Base-by-base conservation (phyloP, 305 asterid species). In the Caryopteris hybrid region DNA sequence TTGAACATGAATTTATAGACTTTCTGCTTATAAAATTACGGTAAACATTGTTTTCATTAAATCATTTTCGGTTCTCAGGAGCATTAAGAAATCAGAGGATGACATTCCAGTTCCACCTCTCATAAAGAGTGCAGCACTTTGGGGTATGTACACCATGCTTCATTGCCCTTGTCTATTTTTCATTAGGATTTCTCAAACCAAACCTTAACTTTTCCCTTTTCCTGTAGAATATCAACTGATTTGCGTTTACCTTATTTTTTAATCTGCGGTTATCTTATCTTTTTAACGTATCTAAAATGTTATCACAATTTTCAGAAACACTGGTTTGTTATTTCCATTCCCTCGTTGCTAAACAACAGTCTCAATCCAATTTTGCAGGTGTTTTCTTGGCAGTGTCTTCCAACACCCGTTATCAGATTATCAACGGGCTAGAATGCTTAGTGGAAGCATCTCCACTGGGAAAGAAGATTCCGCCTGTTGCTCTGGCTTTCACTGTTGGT, bases 71-170 rank as follows among this genome's bases (percentile, higher is more conserved):
- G 22, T 21, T 59, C 62, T 77, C 92, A 92, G 98, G 94, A 88
- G 81, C 82, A 72, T 88, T 23, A 79, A 78, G 62, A 88, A 79
- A 81, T 90, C 97, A 20, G 96, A 90, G 69, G 86, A 91, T 12
- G 99, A 93, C 58, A 75, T 94, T 80, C 99, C 96, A 64, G 90
- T 94, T 67, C 99, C 99, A 29, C 99, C 98, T 61, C 92, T 91
- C 61, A 6, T 94, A 67, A 89, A 87, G 86, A 89, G 97, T 70
- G 97, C 99, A 25, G 88, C 85, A 51, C 96, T 94, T 65, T 94
- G 99, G 99, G 98, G 98, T 89, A 87, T 51, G 76, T 25, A 25
- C 31, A 25, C 56, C 64, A 77, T 76, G 31, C 77, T 76, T 76
- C 34, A 36, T 48, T 29, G 6, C 52, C 7, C 36, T 64, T 27